Conservation (phyloP, 2,329 filamentous ascomycete genomes). For the Colletotrichum musicola region DNA sequence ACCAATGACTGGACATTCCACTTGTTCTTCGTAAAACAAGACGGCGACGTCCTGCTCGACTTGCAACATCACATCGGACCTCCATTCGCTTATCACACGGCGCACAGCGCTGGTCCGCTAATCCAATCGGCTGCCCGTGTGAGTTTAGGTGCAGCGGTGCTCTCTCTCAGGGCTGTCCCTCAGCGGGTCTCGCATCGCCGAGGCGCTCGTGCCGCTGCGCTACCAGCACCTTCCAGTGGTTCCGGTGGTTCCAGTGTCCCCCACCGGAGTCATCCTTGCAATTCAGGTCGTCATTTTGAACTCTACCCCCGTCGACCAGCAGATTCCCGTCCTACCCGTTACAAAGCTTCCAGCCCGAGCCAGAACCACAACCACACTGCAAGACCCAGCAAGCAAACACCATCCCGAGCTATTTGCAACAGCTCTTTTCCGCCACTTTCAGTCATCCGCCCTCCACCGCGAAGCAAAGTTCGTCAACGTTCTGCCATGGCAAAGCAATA, state of each 20-base stretch:
- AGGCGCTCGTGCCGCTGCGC: slow-evolving; percentile 26
- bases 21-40: neutral
- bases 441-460: neutral
- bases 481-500: slow-evolving; percentile 36
- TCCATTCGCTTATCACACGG: slow-evolving; percentile 19
- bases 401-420: neutral
- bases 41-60: neutral
- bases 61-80: neutral
- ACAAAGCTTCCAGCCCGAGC: slow-evolving; percentile 29
- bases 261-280: slow-evolving; percentile 36
- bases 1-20: neutral
- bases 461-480: neutral
- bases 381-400: neutral
- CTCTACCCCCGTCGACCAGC: slow-evolving; percentile 34
- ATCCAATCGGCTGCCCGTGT: slow-evolving; percentile 19
- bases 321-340: slow-evolving; percentile 33
- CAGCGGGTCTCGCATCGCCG: slow-evolving; percentile 25
- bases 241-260: slow-evolving; percentile 4
- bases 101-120: slow-evolving; percentile 17
- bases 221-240: slow-evolving; percentile 1
- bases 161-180: neutral
- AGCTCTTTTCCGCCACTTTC: neutral
- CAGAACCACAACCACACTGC: neutral
- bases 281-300: slow-evolving; percentile 37
- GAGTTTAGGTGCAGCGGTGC: no score